Percentiles rank a stretch among this genome's conserved stretches.
phyloP scores from a whole-genome alignment of 2,329 filamentous ascomycete species.

The Trichoderma atroviride region DNA sequence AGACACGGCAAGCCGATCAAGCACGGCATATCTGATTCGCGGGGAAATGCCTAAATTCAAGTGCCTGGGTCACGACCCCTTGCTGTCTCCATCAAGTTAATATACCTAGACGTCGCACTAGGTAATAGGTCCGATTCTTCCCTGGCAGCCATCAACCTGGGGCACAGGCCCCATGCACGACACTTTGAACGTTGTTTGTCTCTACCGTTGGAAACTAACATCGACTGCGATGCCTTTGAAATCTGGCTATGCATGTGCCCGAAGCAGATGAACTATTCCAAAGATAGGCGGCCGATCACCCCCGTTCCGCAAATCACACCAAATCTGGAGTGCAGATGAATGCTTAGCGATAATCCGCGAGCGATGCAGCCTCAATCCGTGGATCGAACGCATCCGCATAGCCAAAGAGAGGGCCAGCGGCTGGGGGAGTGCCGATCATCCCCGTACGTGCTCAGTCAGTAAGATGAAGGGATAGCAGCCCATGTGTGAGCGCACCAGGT shows the following conservation, averaged over 20 bases:
- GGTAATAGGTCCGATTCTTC: constrained; percentile 24
- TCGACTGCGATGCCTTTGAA: not conserved
- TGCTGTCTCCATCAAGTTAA: constrained; percentile 17
- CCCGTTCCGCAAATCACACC: constrained; percentile 9
- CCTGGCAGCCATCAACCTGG: constrained; percentile 11
- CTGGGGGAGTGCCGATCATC: constrained; percentile 8
- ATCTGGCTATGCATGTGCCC: constrained; percentile 1
- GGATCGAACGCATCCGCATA: not conserved
- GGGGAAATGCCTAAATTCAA: constrained; percentile 14
- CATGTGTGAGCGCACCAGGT: not conserved
- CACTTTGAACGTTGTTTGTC: not conserved
- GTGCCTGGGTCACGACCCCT: constrained; percentile 3
- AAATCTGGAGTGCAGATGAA: constrained; percentile 9
- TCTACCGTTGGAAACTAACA: not conserved
- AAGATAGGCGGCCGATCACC: constrained; percentile 19
- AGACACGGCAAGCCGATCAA: not conserved
- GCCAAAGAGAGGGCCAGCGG: not conserved
- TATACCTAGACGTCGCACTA: constrained; percentile 24
- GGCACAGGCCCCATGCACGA: not conserved
- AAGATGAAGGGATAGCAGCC: not conserved
- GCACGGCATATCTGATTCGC: constrained; percentile 19
- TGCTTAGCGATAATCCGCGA: constrained; percentile 22
- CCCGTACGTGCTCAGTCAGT: constrained; percentile 6
- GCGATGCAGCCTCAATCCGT: constrained; percentile 2
- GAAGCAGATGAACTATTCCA: not conserved